These are phyloP conservation scores for Pulveroboletus sp. DNA, from an alignment of 768 basidiomycete genomes.

Conservation along the genomic window DNA sequence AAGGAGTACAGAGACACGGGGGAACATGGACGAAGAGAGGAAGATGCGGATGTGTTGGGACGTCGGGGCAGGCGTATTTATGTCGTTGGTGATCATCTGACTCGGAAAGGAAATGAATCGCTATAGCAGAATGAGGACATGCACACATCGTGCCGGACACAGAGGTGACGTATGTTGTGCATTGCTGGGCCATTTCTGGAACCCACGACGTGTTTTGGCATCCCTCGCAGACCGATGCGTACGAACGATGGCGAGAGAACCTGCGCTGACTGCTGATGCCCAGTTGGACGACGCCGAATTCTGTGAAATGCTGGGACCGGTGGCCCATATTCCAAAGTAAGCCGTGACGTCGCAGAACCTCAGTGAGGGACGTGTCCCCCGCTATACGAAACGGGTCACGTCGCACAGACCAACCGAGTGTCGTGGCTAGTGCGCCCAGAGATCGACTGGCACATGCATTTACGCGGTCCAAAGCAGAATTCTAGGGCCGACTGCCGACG, in stretches of 20 bases:
- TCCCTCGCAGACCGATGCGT: not conserved
- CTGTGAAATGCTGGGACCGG: not conserved
- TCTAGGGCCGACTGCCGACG: not conserved
- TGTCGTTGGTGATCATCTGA: conserved; percentile 3
- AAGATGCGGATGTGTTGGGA: not conserved
- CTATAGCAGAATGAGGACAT: not conserved
- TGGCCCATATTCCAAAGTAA: too few species aligned
- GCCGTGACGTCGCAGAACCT: not conserved
- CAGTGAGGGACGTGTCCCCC: not conserved
- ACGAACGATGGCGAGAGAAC: too few species aligned
- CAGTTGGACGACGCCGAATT: not conserved
- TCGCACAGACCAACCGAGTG: not conserved
- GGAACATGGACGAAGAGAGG: conserved; percentile 16
- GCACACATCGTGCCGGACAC: not conserved
- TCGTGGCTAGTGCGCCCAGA: not conserved
- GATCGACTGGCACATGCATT: not conserved
- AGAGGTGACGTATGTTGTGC: conserved; percentile 12
- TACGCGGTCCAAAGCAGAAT: not conserved
- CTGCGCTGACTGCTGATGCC: too few species aligned
- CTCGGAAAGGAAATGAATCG: conserved; percentile 14
- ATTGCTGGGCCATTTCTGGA: not conserved
- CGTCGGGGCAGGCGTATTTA: conserved; percentile 19
- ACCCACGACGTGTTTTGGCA: not conserved
- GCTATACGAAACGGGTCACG: not conserved
- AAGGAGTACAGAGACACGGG: conserved; percentile 17